Base-by-base conservation (phyloP, 331 rosid genomes). In the Phaseolus coccineus region DNA sequence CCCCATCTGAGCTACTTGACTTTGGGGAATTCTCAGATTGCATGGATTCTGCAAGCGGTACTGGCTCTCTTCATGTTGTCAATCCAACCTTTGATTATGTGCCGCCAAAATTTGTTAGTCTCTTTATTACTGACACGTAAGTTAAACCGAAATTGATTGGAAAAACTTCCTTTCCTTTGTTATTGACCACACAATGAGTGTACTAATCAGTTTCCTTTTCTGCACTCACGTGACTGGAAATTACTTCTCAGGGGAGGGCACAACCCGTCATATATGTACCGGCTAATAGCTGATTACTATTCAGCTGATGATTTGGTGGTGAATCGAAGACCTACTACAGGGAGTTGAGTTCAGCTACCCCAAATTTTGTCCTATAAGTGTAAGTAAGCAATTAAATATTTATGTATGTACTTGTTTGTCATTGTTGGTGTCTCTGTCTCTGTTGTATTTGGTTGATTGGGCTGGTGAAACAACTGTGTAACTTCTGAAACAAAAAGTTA, bases 1-100 rank as follows among this genome's bases (percentile, higher is more conserved):
- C 98, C 83, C 99, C 99, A 15, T 91, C 98, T 71, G 98, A 96
- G 89, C 92, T 96, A 69, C 98, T 96, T 79, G 97, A 96, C 85
- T 89, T 96, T 77, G 97, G 98, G 83, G 97, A 96, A 61, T 96
- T 96, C 87, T 96, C 99, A 30, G 98, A 93, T 85, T 89, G 94
- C 89, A 83, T 96, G 97, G 96, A 96, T 81, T 90, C 89, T 73
- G 89, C 94, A 73, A 87, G 87, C 76, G 91, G 82, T 69, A 69
- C 88, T 47, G 94, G 94, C 53, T 87, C 95, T 59, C 93, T 93
- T 71, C 96, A 96, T 76, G 92, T 93, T 46, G 89, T 96, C 63
- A 93, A 96, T 85, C 99, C 99, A 52, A 71, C 97, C 53, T 96
- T 96, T 62, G 99, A 96, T 78, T 90, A 88, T 67, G 99, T 96